Percentiles rank a stretch among this genome's conserved stretches.
phyloP scores from a whole-genome alignment of 2,329 filamentous ascomycete species.

The Penicillium sp. region DNA sequence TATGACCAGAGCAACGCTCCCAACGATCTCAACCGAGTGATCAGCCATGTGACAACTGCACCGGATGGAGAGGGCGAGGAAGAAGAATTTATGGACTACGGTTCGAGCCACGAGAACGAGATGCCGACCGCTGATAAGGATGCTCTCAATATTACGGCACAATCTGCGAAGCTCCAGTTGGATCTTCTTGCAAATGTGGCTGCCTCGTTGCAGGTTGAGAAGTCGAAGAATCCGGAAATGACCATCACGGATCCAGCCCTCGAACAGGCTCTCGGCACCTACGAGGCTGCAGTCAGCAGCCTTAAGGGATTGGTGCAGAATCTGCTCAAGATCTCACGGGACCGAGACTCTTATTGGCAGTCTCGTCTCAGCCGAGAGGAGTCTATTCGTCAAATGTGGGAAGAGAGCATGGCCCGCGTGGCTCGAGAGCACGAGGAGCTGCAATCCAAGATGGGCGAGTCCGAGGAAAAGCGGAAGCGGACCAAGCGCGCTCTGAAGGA shows the following conservation, averaged over 20 bases:
- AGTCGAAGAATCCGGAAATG: conserved; percentile 65
- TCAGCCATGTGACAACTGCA: conserved; percentile 51
- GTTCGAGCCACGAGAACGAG: conserved; percentile 74
- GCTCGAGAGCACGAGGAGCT: conserved; percentile 90
- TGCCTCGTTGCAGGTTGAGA: conserved; percentile 72
- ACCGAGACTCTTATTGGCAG: conserved; percentile 96
- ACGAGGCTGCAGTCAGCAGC: conserved; percentile 85
- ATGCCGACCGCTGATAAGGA: conserved; percentile 76
- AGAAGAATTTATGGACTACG: conserved; percentile 78
- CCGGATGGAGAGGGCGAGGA: conserved; percentile 64
- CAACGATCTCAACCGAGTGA: conserved; percentile 50
- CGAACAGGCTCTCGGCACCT: conserved; percentile 75
- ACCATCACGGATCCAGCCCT: conserved; percentile 75
- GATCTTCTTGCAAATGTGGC: conserved; percentile 87
- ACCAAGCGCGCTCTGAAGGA: conserved; percentile 89
- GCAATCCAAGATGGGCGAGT: conserved; percentile 81
- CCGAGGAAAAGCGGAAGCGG: conserved; percentile 82
- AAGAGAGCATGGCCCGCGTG: conserved; percentile 98
- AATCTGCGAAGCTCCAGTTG: conserved; percentile 88
- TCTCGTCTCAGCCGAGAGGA: conserved; percentile 88
- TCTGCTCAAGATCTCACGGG: conserved; percentile 84
- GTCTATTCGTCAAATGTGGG: conserved; percentile 93
- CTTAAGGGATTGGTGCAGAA: conserved; percentile 81
- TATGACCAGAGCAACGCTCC: conserved; percentile 57
- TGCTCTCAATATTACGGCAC: conserved; percentile 93